Base-by-base conservation (phyloP, 2,329 filamentous ascomycete genomes). In the Samsoniella hepiali region DNA sequence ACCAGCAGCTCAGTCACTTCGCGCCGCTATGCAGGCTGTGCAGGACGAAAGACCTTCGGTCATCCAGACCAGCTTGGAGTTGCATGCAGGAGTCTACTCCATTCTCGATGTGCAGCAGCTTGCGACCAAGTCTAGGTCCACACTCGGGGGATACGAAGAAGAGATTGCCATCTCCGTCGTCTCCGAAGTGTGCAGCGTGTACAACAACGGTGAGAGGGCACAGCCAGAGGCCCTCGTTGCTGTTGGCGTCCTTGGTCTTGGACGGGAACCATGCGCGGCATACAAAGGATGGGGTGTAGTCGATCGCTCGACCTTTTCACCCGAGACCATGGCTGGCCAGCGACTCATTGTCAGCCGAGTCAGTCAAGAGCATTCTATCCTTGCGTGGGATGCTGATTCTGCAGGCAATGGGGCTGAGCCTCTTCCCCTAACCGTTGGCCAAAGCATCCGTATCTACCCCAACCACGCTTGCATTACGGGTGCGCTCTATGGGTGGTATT, bases 71-170 rank as follows among this genome's bases (percentile, higher is more conserved):
- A 68, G 49, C 0, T 67, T 89, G 0, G 87, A 89, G 66, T 72
- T 89, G 1, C 87, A 90, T 66, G 87, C 87, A 0, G 87, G 87
- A 0, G 86, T 88, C 1, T 90, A 89, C 68, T 82, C 86, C 0
- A 71, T 87, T 5, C 77, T 89, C 5, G 87, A 89, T 67, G 79
- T 88, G 69, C 87, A 90, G 68, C 87, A 90, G 68, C 71, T 88
- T 0, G 82, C 85, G 0, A 88, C 87, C 0, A 76, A 82, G 11
- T 82, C 44, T 67, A 77, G 40, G 62, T 72, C 0, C 62, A 68
- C 29, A 0, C 58, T 69, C 0, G 67, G 69, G 34, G 42, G 54
- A 31, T 75, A 47, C 71, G 74, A 62, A 73, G 77, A 71, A 0
- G 81, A 84, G 60, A 80, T 90, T 27, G 85, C 80, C 0, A 74